Base-by-base conservation (phyloP, 2,329 filamentous ascomycete species). In the Exophiala oligosperma region DNA sequence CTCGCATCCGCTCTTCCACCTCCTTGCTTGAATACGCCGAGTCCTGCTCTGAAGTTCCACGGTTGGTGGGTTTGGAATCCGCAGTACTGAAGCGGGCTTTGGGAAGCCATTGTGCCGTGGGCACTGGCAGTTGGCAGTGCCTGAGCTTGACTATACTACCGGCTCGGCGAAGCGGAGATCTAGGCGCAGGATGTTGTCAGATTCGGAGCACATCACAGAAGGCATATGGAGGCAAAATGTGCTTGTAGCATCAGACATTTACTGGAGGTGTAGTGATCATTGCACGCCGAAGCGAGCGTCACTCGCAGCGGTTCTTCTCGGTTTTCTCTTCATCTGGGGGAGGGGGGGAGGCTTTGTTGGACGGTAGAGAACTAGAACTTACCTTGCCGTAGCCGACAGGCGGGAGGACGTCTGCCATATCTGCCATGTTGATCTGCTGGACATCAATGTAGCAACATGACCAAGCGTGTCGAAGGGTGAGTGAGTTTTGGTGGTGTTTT, bases 301-400 rank as follows among this genome's bases (percentile, higher is more conserved):
- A 84, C 82, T 81, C 83, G 84, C 84, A 87, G 84, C 84, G 84
- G 84, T 87, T 87, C 84, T 86, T 63, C 76, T 71, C 71, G 71
- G 32, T 71, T 70, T 50, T 72, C 71, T 79, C 76, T 78, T 79
- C 77, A 76, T 73, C 52, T 63, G 52, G 57, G 26, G 61, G 17
- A 17, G 17, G 17, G 17, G 17, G 17, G 17, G 17, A 17, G 17
- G 17, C 17, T 32, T 49, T 49, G 55, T 23, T 29, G 17, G 35
- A 62, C n/a, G 32, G 49, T 8, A 44, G 7, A 47, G 26, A 28
- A 11, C 11, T 17, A 2, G 24, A 52, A 62, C 72, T 69, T 73
- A 78, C 77, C 72, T 73, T 43, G 46, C 28, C 47, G 32, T 4
- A 40, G 21, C 28, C 23, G 14, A 52, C 23, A 49, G 52, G 59